Percentiles rank a stretch among this genome's conserved stretches.
phyloP scores from a whole-genome alignment of 352 stramenopile genomes.

The Thalassiosira livingstoniorum region DNA sequence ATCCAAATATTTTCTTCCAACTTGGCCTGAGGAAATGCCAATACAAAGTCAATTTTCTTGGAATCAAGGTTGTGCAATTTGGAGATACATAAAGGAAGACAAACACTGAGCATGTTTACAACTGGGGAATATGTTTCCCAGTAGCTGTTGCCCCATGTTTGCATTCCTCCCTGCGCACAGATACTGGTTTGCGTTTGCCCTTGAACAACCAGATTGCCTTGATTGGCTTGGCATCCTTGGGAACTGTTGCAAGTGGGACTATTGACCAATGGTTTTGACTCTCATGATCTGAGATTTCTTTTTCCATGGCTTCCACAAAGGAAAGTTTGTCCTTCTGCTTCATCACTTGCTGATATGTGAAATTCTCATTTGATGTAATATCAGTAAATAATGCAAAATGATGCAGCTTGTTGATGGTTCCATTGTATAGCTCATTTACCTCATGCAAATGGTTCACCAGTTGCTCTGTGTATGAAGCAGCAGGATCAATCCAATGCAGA shows the following conservation, averaged over 20 bases:
- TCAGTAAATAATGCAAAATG: too few relatives aligned
- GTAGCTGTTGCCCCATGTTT: too few relatives aligned
- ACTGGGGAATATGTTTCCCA: background rate
- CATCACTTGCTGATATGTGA: slow-evolving; percentile 14
- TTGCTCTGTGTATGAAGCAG: too few relatives aligned
- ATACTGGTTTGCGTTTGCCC: slow-evolving; percentile 10
- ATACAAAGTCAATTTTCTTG: slow-evolving; percentile 8
- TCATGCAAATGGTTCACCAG: slow-evolving; percentile 11
- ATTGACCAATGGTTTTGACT: slow-evolving; percentile 3
- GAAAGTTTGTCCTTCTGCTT: background rate
- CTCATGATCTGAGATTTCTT: slow-evolving; percentile 7
- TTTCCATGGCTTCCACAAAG: slow-evolving; percentile 11
- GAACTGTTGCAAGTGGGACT: background rate
- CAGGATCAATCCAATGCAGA: too few relatives aligned
- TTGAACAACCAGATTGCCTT: slow-evolving; percentile 32
- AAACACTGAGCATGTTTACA: slow-evolving; percentile 9
- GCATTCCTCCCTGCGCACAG: too few relatives aligned
- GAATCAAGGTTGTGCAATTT: slow-evolving; percentile 3
- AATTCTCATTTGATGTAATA: slow-evolving; percentile 5
- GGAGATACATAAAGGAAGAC: too few relatives aligned
- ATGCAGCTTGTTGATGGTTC: slow-evolving; percentile 1
- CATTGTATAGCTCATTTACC: slow-evolving; percentile 4
- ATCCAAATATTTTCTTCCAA: too few relatives aligned
- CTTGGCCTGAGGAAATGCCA: slow-evolving; percentile 1
- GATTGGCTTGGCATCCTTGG: slow-evolving; percentile 4